Evolutionary conservation across 768 basidiomycete genomes (phyloP), one percentile per base, ranked within the genome.

Genomic region (Mycena amicta): DNA sequence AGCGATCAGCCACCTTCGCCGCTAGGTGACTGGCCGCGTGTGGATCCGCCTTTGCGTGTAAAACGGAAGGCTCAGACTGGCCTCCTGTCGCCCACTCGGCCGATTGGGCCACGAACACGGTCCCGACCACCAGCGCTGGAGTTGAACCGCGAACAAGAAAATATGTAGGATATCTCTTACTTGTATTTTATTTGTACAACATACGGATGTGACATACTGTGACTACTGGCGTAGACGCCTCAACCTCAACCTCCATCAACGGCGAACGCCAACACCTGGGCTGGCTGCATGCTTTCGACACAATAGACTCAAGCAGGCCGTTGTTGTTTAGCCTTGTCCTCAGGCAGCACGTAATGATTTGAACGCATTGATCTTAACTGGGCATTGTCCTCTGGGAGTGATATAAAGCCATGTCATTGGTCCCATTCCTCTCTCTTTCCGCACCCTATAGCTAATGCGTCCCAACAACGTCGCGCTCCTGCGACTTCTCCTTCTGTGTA

Each of bases 21-120:
- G 26, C 23, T 63, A 20, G 61, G 61, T 20, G 61, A 63, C 40
- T 63, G 61, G 61, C 61, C 61, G 1, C 49, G 61, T 12, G n/a
- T 54, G 18, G 46, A 63, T 54, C 50, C 62, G 3, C 62, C 62
- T 8, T 29, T 64, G 28, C 62, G 62, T 15, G 25, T 55, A 47
- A 64, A 64, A 30, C 58, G 56, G 15, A 63, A 59, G 31, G 22
- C 13, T 22, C 58, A 55, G 23, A 46, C 55, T 4, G 30, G 37
- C 1, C 22, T 5, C 30, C 5, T 26, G 15, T 41, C 50, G 13
- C 47, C 28, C 27, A 49, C 55, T 11, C 57, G 58, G 16, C 62
- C 62, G 5, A 51, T 60, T 26, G 62, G 62, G 2, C 62, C 62
- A 11, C 54, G 62, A 8, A 59, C 52, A 23, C 54, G 58, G 12